Evolutionary conservation across 768 basidiomycete genomes (phyloP).

Genomic region (Pleurotus citrinopileatus): DNA sequence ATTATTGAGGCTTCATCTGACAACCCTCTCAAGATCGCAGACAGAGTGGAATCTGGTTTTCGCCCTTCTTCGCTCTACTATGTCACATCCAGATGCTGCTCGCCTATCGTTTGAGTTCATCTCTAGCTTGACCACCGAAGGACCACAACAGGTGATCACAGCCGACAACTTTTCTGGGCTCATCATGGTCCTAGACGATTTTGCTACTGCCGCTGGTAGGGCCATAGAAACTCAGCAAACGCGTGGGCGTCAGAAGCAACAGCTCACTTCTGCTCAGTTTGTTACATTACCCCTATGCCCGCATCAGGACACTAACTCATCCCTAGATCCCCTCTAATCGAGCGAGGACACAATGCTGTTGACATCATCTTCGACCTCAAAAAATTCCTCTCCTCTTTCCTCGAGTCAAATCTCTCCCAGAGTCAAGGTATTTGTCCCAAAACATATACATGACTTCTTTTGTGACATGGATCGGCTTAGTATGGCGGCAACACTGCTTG

Average conservation of each 20-base stretch:
- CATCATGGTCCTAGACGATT: slow-evolving; percentile 81
- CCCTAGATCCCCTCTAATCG: slow-evolving; percentile 68
- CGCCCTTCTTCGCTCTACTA: slow-evolving; percentile 81
- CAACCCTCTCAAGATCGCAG: slow-evolving; percentile 54
- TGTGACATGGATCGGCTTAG: slow-evolving; percentile 27
- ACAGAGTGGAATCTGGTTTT: slow-evolving; percentile 97
- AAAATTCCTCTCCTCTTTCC: slow-evolving; percentile 56
- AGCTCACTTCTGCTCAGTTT: slow-evolving; percentile 50
- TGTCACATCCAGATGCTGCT: slow-evolving; percentile 84
- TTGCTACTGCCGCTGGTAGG: slow-evolving; percentile 69
- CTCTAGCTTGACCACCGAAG: slow-evolving; percentile 59
- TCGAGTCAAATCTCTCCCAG: slow-evolving; percentile 43
- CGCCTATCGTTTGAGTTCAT: slow-evolving; percentile 81
- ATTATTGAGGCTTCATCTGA: slow-evolving; percentile 1
- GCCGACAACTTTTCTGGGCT: slow-evolving; percentile 81
- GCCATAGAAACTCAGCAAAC: slow-evolving; percentile 57
- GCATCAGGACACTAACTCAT: slow-evolving; percentile 7
- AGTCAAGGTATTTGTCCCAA: slow-evolving; percentile 35
- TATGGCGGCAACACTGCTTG: slow-evolving; percentile 75
- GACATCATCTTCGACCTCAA: slow-evolving; percentile 78
- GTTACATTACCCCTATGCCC: slow-evolving; percentile 12
- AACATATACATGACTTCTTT: slow-evolving; percentile 7
- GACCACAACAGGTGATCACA: slow-evolving; percentile 57
- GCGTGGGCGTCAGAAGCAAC: slow-evolving; percentile 47
- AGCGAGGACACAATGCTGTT: slow-evolving; percentile 79